Evolutionary conservation across 805 yeast species (phyloP), one percentile per base, ranked within the genome.

Genomic region (Komagataella pseudopastoris): DNA sequence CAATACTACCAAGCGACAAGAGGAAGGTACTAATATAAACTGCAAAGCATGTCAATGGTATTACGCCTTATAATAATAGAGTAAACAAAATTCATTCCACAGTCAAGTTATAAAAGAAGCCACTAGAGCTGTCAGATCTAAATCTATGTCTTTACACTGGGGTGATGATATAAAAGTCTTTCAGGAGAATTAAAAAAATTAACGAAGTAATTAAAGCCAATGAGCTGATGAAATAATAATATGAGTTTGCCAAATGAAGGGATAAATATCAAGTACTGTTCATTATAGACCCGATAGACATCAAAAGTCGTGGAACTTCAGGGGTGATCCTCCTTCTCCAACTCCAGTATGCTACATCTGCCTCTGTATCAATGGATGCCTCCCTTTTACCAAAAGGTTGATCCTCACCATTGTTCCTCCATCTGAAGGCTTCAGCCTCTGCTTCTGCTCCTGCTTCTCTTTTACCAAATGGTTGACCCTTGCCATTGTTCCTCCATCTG

Each of bases 1-100:
- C 3, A 71, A 60, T 62, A 65, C 54, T 62, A 71, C 60, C 60
- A 72, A 60, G 23, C 30, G 49, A 51, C 22, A 47, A 23, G 44
- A 48, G 45, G 6, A 46, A 49, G 22, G 46, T 10, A 3, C 8
- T 14, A 8, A 30, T 6, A 10, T 30, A 14, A 30, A 14, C 39
- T 30, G n/a, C 39, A 4, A 30, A 10, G 5, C 14, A 6, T 30
- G 39, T 5, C 39, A 8, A 30, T 20, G 20, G 14, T 30, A 10
- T 30, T 10, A 30, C 2, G 14, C 39, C 3, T 10, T 30, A 14
- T 12, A 14, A 30, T 30, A 30, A 30, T 7, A 14, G 12, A 30
- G 39, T 20, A 30, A 3, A 8, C 5, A 30, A 30, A 30, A 20
- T 20, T 4, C 20, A 3, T 20, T 20, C 4, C 39, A 5, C 6